Base-by-base conservation (phyloP, 2,329 filamentous ascomycete genomes). In the Alternaria postmessia region DNA sequence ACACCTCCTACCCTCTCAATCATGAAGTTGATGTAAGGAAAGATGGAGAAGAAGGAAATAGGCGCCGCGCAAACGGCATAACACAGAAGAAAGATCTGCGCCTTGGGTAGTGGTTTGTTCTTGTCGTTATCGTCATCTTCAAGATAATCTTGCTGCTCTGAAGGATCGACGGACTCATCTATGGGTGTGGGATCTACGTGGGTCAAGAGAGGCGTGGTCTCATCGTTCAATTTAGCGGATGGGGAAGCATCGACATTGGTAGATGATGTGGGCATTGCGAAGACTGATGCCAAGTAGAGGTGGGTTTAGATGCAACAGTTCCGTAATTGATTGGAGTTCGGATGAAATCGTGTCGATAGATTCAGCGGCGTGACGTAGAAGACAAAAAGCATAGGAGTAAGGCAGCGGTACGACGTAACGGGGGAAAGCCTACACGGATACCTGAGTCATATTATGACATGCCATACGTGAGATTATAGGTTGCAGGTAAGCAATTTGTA, bases 21-120 rank as follows among this genome's bases (percentile, higher is more conserved):
- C 91, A 94, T 94, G 72, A 89, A 82, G 70, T 89, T 92, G 77
- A 95, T 86, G 78, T 91, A 94, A 1, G 91, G 90, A 69, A 94
- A 91, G 75, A 94, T 92, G 74, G 85, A 88, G 81, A 94, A 94
- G 81, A 92, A 94, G n/a, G 91, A 90, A 41, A 94, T 85, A 1
- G 92, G 91, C 71, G 94, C 92, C 44, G 92, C 82, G 26, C 91
- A 73, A 6, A 91, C 87, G 2, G 89, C 88, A 73, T 88, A 91
- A 81, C 91, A 94, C 12, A 95, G 86, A 11, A 91, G 77, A 32
- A 90, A 76, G 53, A 95, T 88, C 75, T 94, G 92, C 1, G 38
- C 14, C 28, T 62, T 61, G 1, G 74, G 74, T n/a, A 78, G 49
- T 16, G 73, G 73, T 22, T 57, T 60, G 34, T 75, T 63, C 28